Percentiles rank a stretch among this genome's conserved stretches.
These are phyloP conservation scores for Phytophthora nicotianae DNA, from an alignment of 352 stramenopile species.

Conservation along the genomic window DNA sequence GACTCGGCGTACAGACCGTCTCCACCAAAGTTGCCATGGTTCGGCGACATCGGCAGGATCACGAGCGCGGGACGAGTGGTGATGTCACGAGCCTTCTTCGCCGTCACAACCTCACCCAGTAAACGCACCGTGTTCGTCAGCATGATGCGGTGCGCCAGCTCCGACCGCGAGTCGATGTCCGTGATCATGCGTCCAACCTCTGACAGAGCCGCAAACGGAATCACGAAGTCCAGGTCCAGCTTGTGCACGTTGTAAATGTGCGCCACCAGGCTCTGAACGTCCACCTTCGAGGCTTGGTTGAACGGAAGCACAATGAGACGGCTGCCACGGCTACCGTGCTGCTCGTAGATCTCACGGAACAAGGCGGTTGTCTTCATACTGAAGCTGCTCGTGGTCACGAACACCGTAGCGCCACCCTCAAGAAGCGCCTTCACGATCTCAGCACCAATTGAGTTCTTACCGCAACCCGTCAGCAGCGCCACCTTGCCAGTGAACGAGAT, in stretches of 20 bases:
- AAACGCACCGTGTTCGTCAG: conserved; percentile 87
- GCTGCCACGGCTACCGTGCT: conserved; percentile 80
- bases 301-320: conserved; percentile 83
- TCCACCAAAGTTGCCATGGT: conserved; percentile 87
- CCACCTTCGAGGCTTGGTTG: conserved; percentile 85
- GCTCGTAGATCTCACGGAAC: conserved; percentile 87
- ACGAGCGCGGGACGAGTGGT: conserved; percentile 75
- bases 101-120: conserved; percentile 75
- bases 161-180: conserved; percentile 78
- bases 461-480: conserved; percentile 85
- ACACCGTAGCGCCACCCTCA: conserved; percentile 84
- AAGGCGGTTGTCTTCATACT: conserved; percentile 50
- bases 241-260: conserved; percentile 88
- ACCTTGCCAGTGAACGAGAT: conserved; percentile 89
- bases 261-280: conserved; percentile 69
- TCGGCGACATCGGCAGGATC: conserved; percentile 84
- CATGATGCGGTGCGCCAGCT: conserved; percentile 89
- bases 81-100: conserved; percentile 77
- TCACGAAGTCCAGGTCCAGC: conserved; percentile 86
- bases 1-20: conserved; percentile 90
- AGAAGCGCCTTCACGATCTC: conserved; percentile 87
- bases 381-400: conserved; percentile 87
- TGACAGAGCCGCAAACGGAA: conserved; percentile 87
- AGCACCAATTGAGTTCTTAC: conserved; percentile 83
- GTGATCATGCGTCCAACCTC: conserved; percentile 80